Base-by-base conservation (phyloP, 345 rosid species). In the Ceriops zippeliana region DNA sequence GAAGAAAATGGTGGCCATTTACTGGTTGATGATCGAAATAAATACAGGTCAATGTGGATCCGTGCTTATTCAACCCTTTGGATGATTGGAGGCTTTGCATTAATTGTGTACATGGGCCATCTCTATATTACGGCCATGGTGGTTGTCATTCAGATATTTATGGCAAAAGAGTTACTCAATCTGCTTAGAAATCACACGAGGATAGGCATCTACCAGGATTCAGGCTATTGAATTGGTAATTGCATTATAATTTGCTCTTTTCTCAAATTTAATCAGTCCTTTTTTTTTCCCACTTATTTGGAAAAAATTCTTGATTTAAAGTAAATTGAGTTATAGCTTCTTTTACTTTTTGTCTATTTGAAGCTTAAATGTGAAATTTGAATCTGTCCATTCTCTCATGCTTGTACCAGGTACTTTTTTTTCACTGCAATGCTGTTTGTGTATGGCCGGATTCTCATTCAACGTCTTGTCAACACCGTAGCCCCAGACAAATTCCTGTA, bases 361-460 rank as follows among this genome's bases (percentile, higher is more conserved):
- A n/a, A 56, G 13, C 13, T 16, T 54, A 21, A 37, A 1, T 69
- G 42, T 30, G 2, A 54, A 46, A 63, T 42, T 38, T 64, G 20
- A 49, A 42, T 28, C 49, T 66, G 32, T 32, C 10, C 10, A 10
- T 38, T 42, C 62, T 27, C 32, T 26, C 34, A 37, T 56, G 32
- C 47, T 52, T n/a, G 66, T 81, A 75, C 24, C 84, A 91, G 98
- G 99, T 89, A 91, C 76, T 95, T 95, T 82, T 91, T 95, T 89
- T 91, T 95, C 85, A 88, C 97, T 49, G 96, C 89, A 26, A 95
- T 95, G 99, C 77, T 91, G 61, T 95, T 91, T 73, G 96, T 95
- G 10, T 91, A 91, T 77, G 99, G 99, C 27, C 92, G 96, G 72
- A 87, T 91, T 73, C 96, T 91, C 79, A 95, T 87, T 80, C 99